These are phyloP conservation scores for Leccinum fuscescens DNA, from an alignment of 1,284 basidiomycete species.

Conservation along the genomic window DNA sequence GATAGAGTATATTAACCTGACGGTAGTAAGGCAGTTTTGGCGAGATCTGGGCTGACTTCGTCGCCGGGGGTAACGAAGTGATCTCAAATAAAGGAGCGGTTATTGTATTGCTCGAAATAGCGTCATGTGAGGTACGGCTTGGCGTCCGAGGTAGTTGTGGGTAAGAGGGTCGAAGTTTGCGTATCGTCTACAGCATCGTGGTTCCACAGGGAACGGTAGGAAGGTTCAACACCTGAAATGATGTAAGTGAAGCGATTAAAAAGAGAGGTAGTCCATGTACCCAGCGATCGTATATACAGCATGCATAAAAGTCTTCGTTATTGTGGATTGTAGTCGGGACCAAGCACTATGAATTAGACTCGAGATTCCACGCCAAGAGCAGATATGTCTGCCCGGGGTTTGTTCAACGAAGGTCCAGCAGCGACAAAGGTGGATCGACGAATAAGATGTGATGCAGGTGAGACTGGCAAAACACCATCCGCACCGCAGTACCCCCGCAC, in stretches of 20 bases:
- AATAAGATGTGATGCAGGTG: slow-evolving; percentile 64
- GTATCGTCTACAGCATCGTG: slow-evolving; percentile 4
- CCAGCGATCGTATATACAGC: slow-evolving; percentile 19
- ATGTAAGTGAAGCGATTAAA: slow-evolving; percentile 6
- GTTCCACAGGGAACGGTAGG: slow-evolving; percentile 1
- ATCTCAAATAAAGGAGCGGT: slow-evolving; percentile 27
- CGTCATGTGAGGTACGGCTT: background rate
- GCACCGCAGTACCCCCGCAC: too few species aligned
- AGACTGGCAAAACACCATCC: slow-evolving; percentile 22
- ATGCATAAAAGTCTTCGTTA: slow-evolving; percentile 13
- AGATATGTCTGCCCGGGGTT: slow-evolving; percentile 61
- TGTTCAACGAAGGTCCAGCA: slow-evolving; percentile 62
- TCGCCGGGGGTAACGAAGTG: slow-evolving; percentile 42
- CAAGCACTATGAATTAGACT: slow-evolving; percentile 40
- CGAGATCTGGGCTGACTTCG: slow-evolving; percentile 21
- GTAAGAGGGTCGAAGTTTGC: slow-evolving; percentile 1
- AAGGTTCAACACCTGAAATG: slow-evolving; percentile 12
- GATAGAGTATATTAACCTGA: slow-evolving; percentile 36
- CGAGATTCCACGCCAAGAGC: slow-evolving; percentile 67
- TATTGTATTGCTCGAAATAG: slow-evolving; percentile 1
- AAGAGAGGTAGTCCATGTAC: slow-evolving; percentile 10
- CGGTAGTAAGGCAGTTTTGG: slow-evolving; percentile 22
- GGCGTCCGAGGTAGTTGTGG: background rate
- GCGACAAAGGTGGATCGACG: slow-evolving; percentile 72
- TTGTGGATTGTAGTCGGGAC: slow-evolving; percentile 31